Evolutionary conservation across 1,284 basidiomycete species (phyloP), one percentile per base, ranked within the genome.

Genomic region (Rhodotorula sp.): DNA sequence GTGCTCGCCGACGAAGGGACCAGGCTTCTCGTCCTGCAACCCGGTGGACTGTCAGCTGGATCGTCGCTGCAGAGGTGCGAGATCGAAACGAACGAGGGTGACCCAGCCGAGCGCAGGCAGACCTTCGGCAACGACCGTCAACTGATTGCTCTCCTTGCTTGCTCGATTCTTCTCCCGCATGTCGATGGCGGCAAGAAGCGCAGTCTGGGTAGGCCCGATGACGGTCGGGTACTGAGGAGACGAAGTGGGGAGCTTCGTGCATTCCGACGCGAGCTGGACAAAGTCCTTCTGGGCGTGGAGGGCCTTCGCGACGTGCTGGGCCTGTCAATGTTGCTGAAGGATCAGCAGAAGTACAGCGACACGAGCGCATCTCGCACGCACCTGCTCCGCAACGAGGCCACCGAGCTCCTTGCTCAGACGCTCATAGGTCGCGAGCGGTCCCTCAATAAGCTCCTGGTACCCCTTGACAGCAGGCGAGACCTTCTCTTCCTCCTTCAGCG

Each of bases 81-180:
- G n/a, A n/a, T n/a, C n/a, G n/a, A n/a, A 47, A 78, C 82, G 80
- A 76, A 93, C 92, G 64, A 88, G 84, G 58, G 89, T 86, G 56
- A 99, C 87, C 95, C 95, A 99, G n/a, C 89, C 94, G 63, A 92
- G 87, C n/a, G 86, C 88, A 15, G 89, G 85, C 1, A 88, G 88
- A 20, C 91, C 92, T 78, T 96, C 94, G 20, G 88, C 87, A 47
- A 98, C 83, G 47, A 88, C 86, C 48, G 86, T 88, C 53, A 98
- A 83, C 78, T 95, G 92, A 60, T 87, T 87, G 73, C 87, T 88
- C 86, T 89, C 92, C 64, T 91, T 89, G 70, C 90, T 84, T 67
- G 93, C 91, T 64, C 83, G 81, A 73, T 90, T 89, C 65, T 87
- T 87, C 74, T 97, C 93, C 80, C 94, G 93, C 72, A 89, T 83